phyloP scores from a whole-genome alignment of 2,329 filamentous ascomycete species.

The Hypoxylon sp. region DNA sequence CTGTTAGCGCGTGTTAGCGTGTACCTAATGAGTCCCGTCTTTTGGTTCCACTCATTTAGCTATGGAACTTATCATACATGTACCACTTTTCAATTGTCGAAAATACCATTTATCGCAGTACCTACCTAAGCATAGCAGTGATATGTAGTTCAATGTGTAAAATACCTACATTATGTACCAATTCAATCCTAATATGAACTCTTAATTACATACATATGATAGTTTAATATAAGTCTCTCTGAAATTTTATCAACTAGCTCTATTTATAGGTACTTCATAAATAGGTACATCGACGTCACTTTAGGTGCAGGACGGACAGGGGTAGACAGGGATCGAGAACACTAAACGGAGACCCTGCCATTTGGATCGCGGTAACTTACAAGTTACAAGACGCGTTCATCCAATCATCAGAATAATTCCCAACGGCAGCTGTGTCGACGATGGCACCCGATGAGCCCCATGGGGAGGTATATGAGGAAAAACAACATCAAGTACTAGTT shows the following conservation, averaged over 20 bases:
- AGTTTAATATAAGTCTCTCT: not conserved
- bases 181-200: too few species aligned
- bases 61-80: too few species aligned
- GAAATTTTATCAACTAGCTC: not conserved
- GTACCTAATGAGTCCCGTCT: slow-evolving; percentile 9
- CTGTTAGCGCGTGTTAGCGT: slow-evolving; percentile 12
- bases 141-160: too few species aligned
- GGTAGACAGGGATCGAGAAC: slow-evolving; percentile 12
- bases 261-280: not conserved
- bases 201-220: too few species aligned
- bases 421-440: too few species aligned
- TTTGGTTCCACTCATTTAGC: too few species aligned
- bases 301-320: slow-evolving; percentile 8
- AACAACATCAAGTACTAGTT: slow-evolving; percentile 43
- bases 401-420: too few species aligned
- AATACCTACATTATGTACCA: too few species aligned
- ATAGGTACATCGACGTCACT: not conserved
- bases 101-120: too few species aligned
- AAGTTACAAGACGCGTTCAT: slow-evolving; percentile 28
- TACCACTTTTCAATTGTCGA: too few species aligned
- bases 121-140: too few species aligned
- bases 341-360: slow-evolving; percentile 15
- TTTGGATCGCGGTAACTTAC: slow-evolving; percentile 15
- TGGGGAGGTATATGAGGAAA: slow-evolving; percentile 41
- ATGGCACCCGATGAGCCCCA: slow-evolving; percentile 40